Evolutionary conservation across 805 yeast species (phyloP).

Genomic region (Sugiyamaella smithiae): DNA sequence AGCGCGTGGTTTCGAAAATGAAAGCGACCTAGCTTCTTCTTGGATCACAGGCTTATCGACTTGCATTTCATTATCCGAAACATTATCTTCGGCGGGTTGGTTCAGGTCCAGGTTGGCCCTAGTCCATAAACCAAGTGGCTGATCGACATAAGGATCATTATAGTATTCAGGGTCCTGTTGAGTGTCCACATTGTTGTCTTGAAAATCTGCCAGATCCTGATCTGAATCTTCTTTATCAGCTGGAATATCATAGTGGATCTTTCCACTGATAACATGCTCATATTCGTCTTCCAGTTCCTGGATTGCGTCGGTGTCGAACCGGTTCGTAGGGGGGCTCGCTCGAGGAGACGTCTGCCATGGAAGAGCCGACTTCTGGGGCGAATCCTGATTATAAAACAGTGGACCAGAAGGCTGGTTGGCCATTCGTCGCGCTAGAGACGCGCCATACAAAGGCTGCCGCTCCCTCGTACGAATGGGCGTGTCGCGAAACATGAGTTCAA

Average conservation of each 20-base stretch:
- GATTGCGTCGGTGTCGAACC: conserved; percentile 3
- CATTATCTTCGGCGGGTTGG: too few relatives aligned
- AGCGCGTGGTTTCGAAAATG: too few relatives aligned
- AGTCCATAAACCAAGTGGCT: neutral
- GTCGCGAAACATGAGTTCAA: conserved; percentile 3
- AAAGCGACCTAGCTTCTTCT: too few relatives aligned
- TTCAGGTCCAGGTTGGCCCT: too few relatives aligned
- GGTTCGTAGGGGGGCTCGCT: conserved; percentile 3
- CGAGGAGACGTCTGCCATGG: conserved; percentile 2
- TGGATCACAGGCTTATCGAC: too few relatives aligned
- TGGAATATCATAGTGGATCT: neutral
- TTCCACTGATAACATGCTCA: conserved; percentile 6
- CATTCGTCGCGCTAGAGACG: conserved; percentile 5
- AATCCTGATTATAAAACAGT: neutral
- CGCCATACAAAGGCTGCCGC: conserved; percentile 2
- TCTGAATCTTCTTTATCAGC: neutral
- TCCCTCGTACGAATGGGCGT: conserved; percentile 1
- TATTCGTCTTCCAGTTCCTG: conserved; percentile 11
- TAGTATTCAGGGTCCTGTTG: neutral
- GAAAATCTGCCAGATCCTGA: neutral
- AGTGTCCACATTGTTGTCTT: too few relatives aligned
- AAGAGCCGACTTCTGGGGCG: neutral
- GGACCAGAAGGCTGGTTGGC: conserved; percentile 2
- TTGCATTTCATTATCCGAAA: too few relatives aligned
- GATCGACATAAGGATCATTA: neutral